Evolutionary conservation across 2,329 filamentous ascomycete species (phyloP).

Genomic region (Trichoderma aggressivum): DNA sequence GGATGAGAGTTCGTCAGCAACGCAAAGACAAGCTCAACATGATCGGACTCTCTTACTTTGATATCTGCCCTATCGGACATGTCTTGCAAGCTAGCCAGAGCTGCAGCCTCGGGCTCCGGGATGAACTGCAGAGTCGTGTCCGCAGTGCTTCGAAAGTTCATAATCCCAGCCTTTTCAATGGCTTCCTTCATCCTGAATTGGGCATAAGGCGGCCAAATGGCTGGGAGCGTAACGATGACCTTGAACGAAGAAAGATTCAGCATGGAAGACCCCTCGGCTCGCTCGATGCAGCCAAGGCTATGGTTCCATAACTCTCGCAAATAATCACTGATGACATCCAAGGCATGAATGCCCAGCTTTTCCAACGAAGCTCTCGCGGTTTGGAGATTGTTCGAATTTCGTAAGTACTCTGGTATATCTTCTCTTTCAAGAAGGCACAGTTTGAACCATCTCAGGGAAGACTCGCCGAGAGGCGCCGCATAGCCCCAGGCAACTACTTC

Average conservation of each 20-base stretch:
- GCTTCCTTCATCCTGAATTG: conserved; percentile 37
- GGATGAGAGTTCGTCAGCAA: background rate
- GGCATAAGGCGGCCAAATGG: conserved; percentile 44
- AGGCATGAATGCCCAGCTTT: conserved; percentile 20
- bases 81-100: conserved; percentile 36
- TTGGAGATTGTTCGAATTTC: conserved; percentile 23
- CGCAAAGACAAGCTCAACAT: background rate
- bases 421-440: conserved; percentile 34
- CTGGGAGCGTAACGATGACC: conserved; percentile 43
- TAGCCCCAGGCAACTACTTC: conserved; percentile 32
- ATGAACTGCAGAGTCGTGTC: conserved; percentile 35
- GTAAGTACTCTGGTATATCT: conserved; percentile 29
- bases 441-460: conserved; percentile 41
- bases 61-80: conserved; percentile 25
- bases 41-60: conserved; percentile 5
- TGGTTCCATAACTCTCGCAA: conserved; percentile 36
- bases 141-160: conserved; percentile 26
- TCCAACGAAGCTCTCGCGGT: conserved; percentile 1
- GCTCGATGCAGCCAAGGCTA: conserved; percentile 26
- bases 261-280: conserved; percentile 24
- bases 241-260: conserved; percentile 29
- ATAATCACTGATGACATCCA: conserved; percentile 33
- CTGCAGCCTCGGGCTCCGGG: conserved; percentile 45
- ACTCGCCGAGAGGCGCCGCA: conserved; percentile 22
- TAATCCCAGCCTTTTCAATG: conserved; percentile 35